A percentile compares a stretch with the other conserved stretches of the same genome.
Evolutionary conservation across 2,329 filamentous ascomycete species (phyloP).

Genomic region (Colletotrichum lini): DNA sequence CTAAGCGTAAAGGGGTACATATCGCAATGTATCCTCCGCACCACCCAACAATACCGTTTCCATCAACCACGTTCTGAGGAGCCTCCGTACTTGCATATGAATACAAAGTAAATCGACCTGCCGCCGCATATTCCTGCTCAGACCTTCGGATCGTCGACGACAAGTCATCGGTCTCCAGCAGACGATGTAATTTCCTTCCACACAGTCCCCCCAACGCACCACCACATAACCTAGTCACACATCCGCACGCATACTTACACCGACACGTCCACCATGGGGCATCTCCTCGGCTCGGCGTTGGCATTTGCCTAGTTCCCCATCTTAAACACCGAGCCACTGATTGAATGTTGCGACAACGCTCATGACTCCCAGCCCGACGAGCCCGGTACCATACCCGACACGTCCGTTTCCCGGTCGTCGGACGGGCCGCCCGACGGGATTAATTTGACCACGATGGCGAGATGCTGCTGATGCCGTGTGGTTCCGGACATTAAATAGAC

Average conservation of each 20-base stretch:
- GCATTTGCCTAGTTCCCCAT: not conserved
- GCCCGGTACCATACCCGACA: conserved; percentile 14
- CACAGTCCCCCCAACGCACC: not conserved
- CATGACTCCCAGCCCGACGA: not conserved
- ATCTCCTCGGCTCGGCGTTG: conserved; percentile 11
- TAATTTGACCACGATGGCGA: conserved; percentile 7
- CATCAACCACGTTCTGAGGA: not conserved
- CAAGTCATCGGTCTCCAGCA: conserved; percentile 1
- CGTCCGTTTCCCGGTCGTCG: conserved; percentile 30
- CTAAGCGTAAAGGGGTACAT: conserved; percentile 20
- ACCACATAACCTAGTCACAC: not conserved
- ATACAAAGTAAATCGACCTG: conserved; percentile 4
- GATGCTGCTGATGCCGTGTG: not conserved
- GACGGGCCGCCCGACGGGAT: conserved; percentile 12
- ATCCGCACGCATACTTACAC: not conserved
- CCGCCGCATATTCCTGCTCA: conserved; percentile 17
- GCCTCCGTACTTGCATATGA: conserved; percentile 17
- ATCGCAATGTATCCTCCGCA: not conserved
- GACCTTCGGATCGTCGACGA: conserved; percentile 16
- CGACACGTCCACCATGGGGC: not conserved
- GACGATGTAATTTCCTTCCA: not conserved
- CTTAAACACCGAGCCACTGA: conserved; percentile 13
- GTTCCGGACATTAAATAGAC: not conserved
- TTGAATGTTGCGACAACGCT: not conserved
- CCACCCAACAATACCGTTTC: not conserved